A percentile compares a stretch with the other conserved stretches of the same genome.
phyloP scores from a whole-genome alignment of 768 basidiomycete genomes.

The Termitomyces sp. region DNA sequence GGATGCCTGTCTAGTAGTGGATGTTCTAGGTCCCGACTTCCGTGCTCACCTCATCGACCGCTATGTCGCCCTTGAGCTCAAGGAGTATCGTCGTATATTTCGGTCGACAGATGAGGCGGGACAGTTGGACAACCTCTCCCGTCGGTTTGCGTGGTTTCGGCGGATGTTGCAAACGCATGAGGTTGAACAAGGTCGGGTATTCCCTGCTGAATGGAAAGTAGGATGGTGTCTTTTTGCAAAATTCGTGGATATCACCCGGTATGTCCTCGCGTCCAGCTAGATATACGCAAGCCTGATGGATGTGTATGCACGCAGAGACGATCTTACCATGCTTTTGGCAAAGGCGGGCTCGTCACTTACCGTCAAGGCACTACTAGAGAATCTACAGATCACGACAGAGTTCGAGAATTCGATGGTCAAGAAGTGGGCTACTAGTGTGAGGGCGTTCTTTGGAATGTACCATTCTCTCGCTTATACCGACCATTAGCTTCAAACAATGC shows the following conservation, averaged over 20 bases:
- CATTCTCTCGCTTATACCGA: not conserved
- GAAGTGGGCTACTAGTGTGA: slow-evolving; percentile 76
- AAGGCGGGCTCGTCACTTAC: slow-evolving; percentile 71
- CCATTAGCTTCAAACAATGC: slow-evolving; percentile 57
- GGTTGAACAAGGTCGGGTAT: slow-evolving; percentile 76
- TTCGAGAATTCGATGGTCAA: slow-evolving; percentile 80
- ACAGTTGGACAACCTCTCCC: slow-evolving; percentile 88
- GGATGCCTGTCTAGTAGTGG: slow-evolving; percentile 85
- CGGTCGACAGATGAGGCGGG: slow-evolving; percentile 91
- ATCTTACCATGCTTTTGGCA: slow-evolving; percentile 73
- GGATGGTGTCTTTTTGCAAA: slow-evolving; percentile 76
- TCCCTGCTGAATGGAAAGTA: slow-evolving; percentile 84
- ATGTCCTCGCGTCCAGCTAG: slow-evolving; percentile 6
- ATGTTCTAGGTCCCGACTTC: slow-evolving; percentile 83
- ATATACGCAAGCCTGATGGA: not conserved
- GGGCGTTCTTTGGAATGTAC: slow-evolving; percentile 5
- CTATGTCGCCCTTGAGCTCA: slow-evolving; percentile 84
- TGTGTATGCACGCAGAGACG: slow-evolving; percentile 49
- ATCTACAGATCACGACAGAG: slow-evolving; percentile 80
- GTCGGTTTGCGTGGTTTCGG: slow-evolving; percentile 94
- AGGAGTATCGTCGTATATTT: slow-evolving; percentile 96
- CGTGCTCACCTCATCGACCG: slow-evolving; percentile 79
- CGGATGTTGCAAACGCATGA: slow-evolving; percentile 83
- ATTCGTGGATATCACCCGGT: slow-evolving; percentile 92
- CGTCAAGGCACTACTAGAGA: slow-evolving; percentile 78